Conservation (phyloP, 2,329 filamentous ascomycete species). For the Phyllosticta paracitricarpa region DNA sequence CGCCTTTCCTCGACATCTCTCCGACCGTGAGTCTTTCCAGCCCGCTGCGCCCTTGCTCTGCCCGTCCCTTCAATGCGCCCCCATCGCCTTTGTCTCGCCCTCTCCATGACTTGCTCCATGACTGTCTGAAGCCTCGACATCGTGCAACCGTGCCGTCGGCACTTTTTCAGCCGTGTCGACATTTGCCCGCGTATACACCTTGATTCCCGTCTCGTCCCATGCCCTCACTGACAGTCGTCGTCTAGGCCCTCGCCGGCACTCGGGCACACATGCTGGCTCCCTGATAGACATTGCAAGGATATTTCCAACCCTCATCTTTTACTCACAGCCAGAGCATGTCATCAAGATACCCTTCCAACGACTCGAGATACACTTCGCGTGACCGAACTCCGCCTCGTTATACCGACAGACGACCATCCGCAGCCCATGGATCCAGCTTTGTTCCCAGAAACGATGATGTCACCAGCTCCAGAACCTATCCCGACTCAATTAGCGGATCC, state of each 20-base stretch:
- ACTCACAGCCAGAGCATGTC: slow-evolving; percentile 14
- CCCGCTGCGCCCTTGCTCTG: neutral
- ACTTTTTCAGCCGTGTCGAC: neutral
- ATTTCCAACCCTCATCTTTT: neutral
- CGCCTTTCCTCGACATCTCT: neutral
- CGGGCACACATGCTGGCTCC: slow-evolving; percentile 3
- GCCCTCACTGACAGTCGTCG: neutral
- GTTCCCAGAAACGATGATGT: slow-evolving; percentile 36
- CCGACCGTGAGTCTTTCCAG: neutral
- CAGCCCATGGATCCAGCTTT: slow-evolving; percentile 47
- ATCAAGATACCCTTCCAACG: slow-evolving; percentile 9
- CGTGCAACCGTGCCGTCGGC: neutral
- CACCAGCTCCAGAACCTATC: slow-evolving; percentile 17
- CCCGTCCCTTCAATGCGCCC: neutral
- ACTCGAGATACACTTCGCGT: slow-evolving; percentile 25
- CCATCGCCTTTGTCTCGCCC: neutral
- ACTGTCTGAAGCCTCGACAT: neutral
- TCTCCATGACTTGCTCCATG: neutral
- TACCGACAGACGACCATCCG: slow-evolving; percentile 60
- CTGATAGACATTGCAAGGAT: neutral
- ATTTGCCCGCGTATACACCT: neutral
- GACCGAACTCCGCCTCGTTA: slow-evolving; percentile 45
- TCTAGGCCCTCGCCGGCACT: slow-evolving; percentile 3
- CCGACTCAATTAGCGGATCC: slow-evolving; percentile 20
- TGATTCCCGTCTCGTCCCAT: neutral